These are phyloP conservation scores for Pythium diclinum DNA, from an alignment of 352 stramenopile genomes.

Conservation along the genomic window DNA sequence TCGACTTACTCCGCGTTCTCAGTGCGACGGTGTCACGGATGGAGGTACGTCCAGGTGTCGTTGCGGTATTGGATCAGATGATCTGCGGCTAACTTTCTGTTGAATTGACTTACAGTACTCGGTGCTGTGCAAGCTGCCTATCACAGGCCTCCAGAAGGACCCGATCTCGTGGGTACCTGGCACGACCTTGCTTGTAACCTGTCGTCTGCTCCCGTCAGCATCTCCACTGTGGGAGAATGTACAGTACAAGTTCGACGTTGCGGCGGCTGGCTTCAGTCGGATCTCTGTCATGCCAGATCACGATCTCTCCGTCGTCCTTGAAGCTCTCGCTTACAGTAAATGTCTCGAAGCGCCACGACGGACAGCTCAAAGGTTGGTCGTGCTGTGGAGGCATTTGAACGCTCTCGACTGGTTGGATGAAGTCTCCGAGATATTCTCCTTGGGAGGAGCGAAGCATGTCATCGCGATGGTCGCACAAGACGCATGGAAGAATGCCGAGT, in stretches of 20 bases:
- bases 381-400: conserved; percentile 17
- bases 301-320: conserved; percentile 8
- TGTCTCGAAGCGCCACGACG: conserved; percentile 16
- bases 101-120: conserved; percentile 12
- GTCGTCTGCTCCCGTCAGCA: not conserved
- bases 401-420: not conserved
- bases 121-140: conserved; percentile 16
- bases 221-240: not conserved
- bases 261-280: conserved; percentile 7
- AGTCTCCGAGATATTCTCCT: not conserved
- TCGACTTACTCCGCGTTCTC: conserved; percentile 21
- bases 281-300: conserved; percentile 3
- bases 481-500: conserved; percentile 18
- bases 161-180: conserved; percentile 23
- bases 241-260: conserved; percentile 9
- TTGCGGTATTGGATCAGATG: too few relatives aligned
- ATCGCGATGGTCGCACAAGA: conserved; percentile 7
- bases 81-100: not conserved
- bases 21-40: conserved; percentile 9
- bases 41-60: conserved; percentile 19
- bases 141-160: conserved; percentile 20
- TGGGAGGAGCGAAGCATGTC: conserved; percentile 18
- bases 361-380: conserved; percentile 12
- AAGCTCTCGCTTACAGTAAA: conserved; percentile 21
- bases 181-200: conserved; percentile 23